Evolutionary conservation across 2,329 filamentous ascomycete genomes (phyloP), one percentile per base, ranked within the genome.

Genomic region (Epichloe elymi): DNA sequence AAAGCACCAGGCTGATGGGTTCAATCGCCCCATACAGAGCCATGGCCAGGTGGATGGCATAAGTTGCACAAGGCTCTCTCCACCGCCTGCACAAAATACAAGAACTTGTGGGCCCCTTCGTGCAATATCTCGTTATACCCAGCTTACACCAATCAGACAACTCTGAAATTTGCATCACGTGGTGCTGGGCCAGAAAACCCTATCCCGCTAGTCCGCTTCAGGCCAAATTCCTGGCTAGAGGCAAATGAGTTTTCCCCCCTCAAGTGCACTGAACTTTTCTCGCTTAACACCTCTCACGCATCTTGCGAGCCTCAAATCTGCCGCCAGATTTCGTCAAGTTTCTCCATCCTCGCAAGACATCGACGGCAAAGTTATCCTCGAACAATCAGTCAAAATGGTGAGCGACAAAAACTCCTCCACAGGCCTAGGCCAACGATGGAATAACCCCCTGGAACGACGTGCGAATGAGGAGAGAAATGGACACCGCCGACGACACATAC

Each of bases 341-440:
- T 68, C 63, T 63, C 65, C 59, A 65, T 61, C 65, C 71, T 75
- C 74, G 71, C 73, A 69, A 69, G 65, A 67, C 56, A 60, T 61
- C 65, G 61, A 69, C 65, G 62, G 63, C 63, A 66, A 63, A 62
- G 66, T 65, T 30, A 5, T 23, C 20, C 37, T 35, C 63, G 68
- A 63, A 67, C 66, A 74, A 74, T 76, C 70, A 77, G 74, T 74
- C 80, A 84, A 82, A 70, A 85, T 85, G 81, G 81, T 85, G 78
- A 81, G 80, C 66, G 63, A 64, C 61, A 55, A 59, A 51, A 51
- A 53, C 53, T 54, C 51, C 54, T 44, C 51, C 56, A 55, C 46
- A 44, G 17, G 30, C 17, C 48, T 17, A 40, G 49, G 52, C 48
- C 48, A 49, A 51, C 44, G 48, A 53, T 51, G 47, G 49, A 54